phyloP scores from a whole-genome alignment of 331 rosid species.

The Quercus phellos region DNA sequence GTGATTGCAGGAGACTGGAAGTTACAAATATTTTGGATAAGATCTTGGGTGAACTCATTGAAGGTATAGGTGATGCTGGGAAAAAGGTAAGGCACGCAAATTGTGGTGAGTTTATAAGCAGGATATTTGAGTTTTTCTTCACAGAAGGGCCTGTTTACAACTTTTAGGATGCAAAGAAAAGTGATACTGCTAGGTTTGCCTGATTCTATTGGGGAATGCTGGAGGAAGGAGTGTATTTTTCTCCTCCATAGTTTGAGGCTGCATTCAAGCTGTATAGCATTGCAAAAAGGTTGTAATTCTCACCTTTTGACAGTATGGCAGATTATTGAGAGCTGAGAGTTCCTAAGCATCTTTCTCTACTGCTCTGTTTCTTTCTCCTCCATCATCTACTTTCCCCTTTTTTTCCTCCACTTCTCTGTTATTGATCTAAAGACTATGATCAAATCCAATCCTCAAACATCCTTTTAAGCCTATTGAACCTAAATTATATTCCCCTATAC shows the following conservation, averaged over 20 bases:
- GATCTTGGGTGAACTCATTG: conserved; percentile 65
- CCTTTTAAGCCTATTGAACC: no score
- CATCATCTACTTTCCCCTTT: no score
- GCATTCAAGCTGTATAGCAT: conserved; percentile 50
- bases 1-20: conserved; percentile 76
- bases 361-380: no score
- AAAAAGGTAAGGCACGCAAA: conserved; percentile 81
- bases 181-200: conserved; percentile 71
- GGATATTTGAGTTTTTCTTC: conserved; percentile 95
- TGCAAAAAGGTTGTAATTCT: no score
- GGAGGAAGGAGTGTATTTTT: conserved; percentile 89
- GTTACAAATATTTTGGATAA: conserved; percentile 64
- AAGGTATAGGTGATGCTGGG: conserved; percentile 72
- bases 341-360: no score
- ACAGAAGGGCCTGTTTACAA: conserved; percentile 29
- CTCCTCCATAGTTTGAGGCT: conserved; percentile 97
- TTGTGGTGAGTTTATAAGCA: conserved; percentile 78
- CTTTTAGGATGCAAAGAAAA: conserved; percentile 77
- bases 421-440: no score
- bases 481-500: no score
- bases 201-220: conserved; percentile 82
- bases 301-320: no score
- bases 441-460: no score
- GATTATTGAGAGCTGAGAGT: no score
- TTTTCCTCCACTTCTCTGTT: no score